phyloP scores from a whole-genome alignment of 2,329 filamentous ascomycete species.

The Penicillium psychrosexuale region DNA sequence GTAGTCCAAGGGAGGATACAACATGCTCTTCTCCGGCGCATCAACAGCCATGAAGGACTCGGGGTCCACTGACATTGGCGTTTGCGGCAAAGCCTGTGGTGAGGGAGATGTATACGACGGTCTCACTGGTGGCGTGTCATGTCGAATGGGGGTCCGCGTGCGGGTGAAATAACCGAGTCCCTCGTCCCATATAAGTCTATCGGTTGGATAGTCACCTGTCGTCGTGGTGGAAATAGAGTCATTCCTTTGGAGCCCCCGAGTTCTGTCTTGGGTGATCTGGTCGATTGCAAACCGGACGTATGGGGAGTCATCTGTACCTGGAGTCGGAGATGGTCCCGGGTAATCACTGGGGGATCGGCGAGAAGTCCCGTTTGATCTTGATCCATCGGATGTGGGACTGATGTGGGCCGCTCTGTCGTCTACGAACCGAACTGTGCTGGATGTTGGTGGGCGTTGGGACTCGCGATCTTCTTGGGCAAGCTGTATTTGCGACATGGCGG shows the following conservation, averaged over 20 bases:
- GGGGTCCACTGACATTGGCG: constrained; percentile 27
- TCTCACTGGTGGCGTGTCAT: constrained; percentile 31
- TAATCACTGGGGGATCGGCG: constrained; percentile 29
- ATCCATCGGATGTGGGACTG: constrained; percentile 21
- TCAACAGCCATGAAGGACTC: constrained; percentile 51
- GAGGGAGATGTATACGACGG: constrained; percentile 33
- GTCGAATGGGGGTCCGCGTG: constrained; percentile 27
- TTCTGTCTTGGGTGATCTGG: constrained; percentile 72
- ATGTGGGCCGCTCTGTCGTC: constrained; percentile 22
- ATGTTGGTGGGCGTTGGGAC: constrained; percentile 20
- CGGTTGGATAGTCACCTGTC: constrained; percentile 47
- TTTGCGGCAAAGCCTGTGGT: constrained; percentile 34
- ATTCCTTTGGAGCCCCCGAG: constrained; percentile 54
- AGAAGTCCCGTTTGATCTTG: constrained; percentile 23
- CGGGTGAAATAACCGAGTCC: constrained; percentile 45
- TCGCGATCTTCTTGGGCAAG: constrained; percentile 5
- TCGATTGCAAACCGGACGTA: constrained; percentile 90
- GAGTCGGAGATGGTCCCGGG: constrained; percentile 55
- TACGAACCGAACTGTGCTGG: constrained; percentile 29
- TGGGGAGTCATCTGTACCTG: constrained; percentile 77
- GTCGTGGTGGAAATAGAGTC: constrained; percentile 39
- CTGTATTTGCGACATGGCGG: constrained; percentile 22
- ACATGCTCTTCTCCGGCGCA: constrained; percentile 42
- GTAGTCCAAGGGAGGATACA: constrained; percentile 60
- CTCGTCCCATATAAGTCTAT: constrained; percentile 50